Conservation (phyloP, 1,139 yeast species). For the Lodderomyces parapsilosis region DNA sequence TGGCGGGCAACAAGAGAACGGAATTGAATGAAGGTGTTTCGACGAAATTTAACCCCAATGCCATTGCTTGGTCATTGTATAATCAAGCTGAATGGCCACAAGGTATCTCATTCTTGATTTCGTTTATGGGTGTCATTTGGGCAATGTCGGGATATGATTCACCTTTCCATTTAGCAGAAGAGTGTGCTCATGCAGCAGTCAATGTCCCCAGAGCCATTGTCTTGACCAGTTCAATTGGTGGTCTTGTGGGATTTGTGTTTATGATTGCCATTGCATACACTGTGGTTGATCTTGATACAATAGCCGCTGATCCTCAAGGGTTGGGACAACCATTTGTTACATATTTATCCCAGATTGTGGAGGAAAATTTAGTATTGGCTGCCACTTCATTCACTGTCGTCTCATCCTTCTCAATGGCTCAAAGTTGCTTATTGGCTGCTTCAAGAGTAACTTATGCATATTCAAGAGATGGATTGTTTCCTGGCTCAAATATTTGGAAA, state of each 20-base stretch:
- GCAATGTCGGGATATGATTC: constrained; percentile 77
- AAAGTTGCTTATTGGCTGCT: constrained; percentile 69
- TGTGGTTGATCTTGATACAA: constrained; percentile 50
- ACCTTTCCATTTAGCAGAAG: constrained; percentile 73
- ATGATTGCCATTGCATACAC: constrained; percentile 69
- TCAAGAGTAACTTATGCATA: constrained; percentile 70
- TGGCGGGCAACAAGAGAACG: constrained; percentile 51
- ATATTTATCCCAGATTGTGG: constrained; percentile 52
- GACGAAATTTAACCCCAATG: constrained; percentile 51
- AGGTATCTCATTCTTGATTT: constrained; percentile 60
- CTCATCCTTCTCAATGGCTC: constrained; percentile 66
- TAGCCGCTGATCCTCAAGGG: constrained; percentile 48
- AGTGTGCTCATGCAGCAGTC: constrained; percentile 62
- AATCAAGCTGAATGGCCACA: constrained; percentile 69
- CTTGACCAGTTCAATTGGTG: constrained; percentile 62
- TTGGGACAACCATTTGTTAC: constrained; percentile 70
- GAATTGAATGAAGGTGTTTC: constrained; percentile 22
- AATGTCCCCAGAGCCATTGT: constrained; percentile 71
- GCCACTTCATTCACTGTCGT: constrained; percentile 61
- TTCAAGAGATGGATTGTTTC: constrained; percentile 70
- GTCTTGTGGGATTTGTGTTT: constrained; percentile 59
- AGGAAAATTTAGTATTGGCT: constrained; percentile 44
- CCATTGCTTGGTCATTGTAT: constrained; percentile 55
- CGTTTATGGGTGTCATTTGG: constrained; percentile 70
- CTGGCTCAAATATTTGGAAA: constrained; percentile 54